Evolutionary conservation across 163 green algal species (phyloP).

Genomic region (Chloromonas sp.): DNA sequence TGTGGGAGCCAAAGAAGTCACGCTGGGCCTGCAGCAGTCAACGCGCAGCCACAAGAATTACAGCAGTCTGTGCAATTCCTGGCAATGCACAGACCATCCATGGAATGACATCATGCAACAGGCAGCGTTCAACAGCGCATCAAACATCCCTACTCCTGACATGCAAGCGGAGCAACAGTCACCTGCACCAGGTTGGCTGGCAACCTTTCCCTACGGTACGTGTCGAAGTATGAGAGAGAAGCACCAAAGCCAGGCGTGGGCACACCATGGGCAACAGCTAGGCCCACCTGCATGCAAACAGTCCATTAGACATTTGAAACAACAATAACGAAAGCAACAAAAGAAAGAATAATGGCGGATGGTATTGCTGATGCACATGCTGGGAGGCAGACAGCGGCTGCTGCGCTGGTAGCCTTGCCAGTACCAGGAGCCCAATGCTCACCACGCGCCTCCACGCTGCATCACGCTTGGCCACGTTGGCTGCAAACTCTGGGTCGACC

Average conservation of each 20-base stretch:
- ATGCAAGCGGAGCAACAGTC: not conserved
- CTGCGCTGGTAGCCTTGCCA: too few relatives aligned
- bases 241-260: slow-evolving; percentile 70
- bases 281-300: slow-evolving; percentile 15
- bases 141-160: too few relatives aligned
- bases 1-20: slow-evolving; percentile 98
- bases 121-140: not conserved
- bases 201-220: slow-evolving; percentile 75
- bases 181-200: slow-evolving; percentile 86
- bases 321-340: too few relatives aligned
- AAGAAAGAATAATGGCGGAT: too few relatives aligned
- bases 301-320: too few relatives aligned
- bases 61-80: not conserved
- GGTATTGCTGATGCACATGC: too few relatives aligned
- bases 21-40: slow-evolving; percentile 79
- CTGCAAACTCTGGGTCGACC: slow-evolving; percentile 86
- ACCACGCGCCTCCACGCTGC: slow-evolving; percentile 85
- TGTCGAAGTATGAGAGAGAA: slow-evolving; percentile 95
- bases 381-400: too few relatives aligned
- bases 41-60: not conserved
- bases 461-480: slow-evolving; percentile 69
- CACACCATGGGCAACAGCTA: slow-evolving; percentile 81
- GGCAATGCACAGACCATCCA: not conserved
- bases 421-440: not conserved
- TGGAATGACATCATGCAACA: not conserved